Conservation (phyloP, 179 eudicot species). For the Silene coronaria region DNA sequence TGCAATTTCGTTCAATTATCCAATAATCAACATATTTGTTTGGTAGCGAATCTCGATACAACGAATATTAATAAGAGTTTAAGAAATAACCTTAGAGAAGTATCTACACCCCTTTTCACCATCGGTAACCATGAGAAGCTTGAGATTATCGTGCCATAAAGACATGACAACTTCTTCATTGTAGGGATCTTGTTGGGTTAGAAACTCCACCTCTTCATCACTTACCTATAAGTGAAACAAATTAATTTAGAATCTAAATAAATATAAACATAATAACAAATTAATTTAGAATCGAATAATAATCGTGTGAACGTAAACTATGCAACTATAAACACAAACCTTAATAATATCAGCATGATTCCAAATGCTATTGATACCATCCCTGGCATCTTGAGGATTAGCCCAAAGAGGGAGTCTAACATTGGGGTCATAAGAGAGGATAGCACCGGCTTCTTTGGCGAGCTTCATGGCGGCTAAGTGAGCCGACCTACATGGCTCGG, state of each 20-base stretch:
- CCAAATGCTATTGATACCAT: slow-evolving; percentile 51
- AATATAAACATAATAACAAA: too few relatives aligned
- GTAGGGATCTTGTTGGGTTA: slow-evolving; percentile 29
- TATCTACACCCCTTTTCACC: slow-evolving; percentile 51
- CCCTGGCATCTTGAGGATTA: slow-evolving; percentile 36
- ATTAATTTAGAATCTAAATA: too few relatives aligned
- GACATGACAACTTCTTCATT: slow-evolving; percentile 37
- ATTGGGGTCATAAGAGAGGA: slow-evolving; percentile 57
- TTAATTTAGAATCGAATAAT: too few relatives aligned
- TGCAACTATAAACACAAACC: slow-evolving; percentile 22
- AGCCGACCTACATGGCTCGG: slow-evolving; percentile 51
- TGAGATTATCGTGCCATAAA: slow-evolving; percentile 38
- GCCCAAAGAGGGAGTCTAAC: slow-evolving; percentile 55
- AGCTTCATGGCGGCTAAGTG: slow-evolving; percentile 49
- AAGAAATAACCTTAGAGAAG: slow-evolving; percentile 31
- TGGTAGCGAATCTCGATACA: too few relatives aligned
- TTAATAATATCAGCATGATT: slow-evolving; percentile 52
- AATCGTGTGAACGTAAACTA: too few relatives aligned
- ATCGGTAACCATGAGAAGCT: slow-evolving; percentile 43
- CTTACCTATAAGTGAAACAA: slow-evolving; percentile 28
- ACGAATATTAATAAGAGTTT: too few relatives aligned
- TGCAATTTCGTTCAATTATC: slow-evolving; percentile 2
- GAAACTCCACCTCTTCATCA: slow-evolving; percentile 48
- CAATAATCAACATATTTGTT: too few relatives aligned
- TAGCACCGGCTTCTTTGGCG: slow-evolving; percentile 44